Base-by-base conservation (phyloP, 495 filamentous ascomycete genomes). In the Opeltia flavorubescens region DNA sequence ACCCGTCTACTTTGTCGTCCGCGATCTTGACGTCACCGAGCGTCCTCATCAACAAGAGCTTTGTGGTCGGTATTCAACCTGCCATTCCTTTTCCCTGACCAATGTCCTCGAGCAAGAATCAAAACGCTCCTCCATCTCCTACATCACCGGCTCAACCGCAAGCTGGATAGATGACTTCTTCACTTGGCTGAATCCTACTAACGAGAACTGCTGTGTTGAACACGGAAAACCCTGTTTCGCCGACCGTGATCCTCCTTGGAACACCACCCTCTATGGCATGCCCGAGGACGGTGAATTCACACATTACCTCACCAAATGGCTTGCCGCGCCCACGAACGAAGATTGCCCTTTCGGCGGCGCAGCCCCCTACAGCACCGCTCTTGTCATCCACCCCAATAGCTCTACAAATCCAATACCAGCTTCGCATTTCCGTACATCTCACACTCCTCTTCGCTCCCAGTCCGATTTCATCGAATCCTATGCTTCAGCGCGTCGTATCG, bases 101-200 rank as follows among this genome's bases (percentile, higher is more conserved):
- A 95, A 93, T 54, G 71, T 94, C 2, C 68, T 98, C 5, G 91
- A 96, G 55, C 82, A 84, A 59, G 91, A 98, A 65, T 77, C 89
- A 3, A 96, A 94, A 63, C 75, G 93, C 13, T 71, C 87, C 0
- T 73, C 89, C n/a, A 72, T 86, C 4, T 95, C 88, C 2, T 95
- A 93, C 62, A 83, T 98, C 50, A 69, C 84, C n/a, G 81, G 86
- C n/a, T 78, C 88, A 1, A 79, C 88, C 4, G 91, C 91, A 17
- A 94, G 84, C 59, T 98, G 91, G 91, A 70, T 98, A 25, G 91
- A 98, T 59, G 91, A 98, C 57, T 95, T 84, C 62, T 84, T 96
- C 64, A 77, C 83, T 50, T 98, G 93, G 93, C 69, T 96, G 12
- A 91, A 95, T 53, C 93, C 93, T 0, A 67, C 70, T 12, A 81